Conservation (phyloP, 306 rosid species). For the Cucumis cinereus region DNA sequence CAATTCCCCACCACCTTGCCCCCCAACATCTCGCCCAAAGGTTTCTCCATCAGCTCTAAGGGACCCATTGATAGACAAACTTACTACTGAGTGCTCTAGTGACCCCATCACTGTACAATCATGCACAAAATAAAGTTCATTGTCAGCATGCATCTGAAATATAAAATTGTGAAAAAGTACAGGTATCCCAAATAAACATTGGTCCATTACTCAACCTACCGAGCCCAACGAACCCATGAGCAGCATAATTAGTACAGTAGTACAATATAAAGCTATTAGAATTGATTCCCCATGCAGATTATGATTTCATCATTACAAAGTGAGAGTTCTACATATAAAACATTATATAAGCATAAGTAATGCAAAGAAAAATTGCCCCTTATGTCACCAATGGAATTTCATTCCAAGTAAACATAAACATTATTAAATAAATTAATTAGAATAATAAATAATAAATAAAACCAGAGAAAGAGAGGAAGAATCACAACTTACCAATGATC, state of each 20-base stretch:
- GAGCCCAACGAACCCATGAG: not conserved
- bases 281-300: not conserved
- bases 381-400: not conserved
- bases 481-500: slow-evolving; percentile 58
- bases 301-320: not conserved
- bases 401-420: not conserved
- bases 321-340: no score
- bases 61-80: slow-evolving; percentile 58
- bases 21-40: slow-evolving; percentile 44
- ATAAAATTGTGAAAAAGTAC: not conserved
- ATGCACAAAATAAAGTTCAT: not conserved
- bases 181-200: not conserved
- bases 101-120: slow-evolving; percentile 77
- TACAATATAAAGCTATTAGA: not conserved
- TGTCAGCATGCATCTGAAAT: not conserved
- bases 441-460: not conserved
- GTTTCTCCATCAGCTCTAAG: slow-evolving; percentile 87
- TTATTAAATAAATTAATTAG: not conserved
- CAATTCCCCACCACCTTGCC: slow-evolving; percentile 22
- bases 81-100: slow-evolving; percentile 65
- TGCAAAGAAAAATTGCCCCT: not conserved
- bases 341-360: no score
- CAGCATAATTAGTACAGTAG: not conserved
- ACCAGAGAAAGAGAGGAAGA: not conserved
- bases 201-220: not conserved